Base-by-base conservation (phyloP, 176 grass and related monocot species). In the Hsuehochloa calcarea region DNA sequence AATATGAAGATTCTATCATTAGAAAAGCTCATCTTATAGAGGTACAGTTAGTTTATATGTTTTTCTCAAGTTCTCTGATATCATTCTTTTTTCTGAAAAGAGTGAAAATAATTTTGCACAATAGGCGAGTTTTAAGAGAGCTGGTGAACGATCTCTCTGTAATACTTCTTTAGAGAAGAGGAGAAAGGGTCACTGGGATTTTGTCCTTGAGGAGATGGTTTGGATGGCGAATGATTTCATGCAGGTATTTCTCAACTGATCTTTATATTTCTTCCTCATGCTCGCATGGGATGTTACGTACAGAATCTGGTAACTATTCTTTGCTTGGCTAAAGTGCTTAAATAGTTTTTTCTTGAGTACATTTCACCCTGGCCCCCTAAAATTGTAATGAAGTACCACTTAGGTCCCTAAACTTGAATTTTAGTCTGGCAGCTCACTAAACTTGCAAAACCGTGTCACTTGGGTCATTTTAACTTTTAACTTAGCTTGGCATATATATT, bases 181-280 rank as follows among this genome's bases (percentile, higher is more conserved):
- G 78, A 87, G 79, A 63, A 98, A 93, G 81, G 88, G 84, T 85
- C 91, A 98, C n/a, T 98, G 96, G 96, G 85, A 95, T 90, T 98
- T 95, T 90, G 93, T 98, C 54, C 83, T 98, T 14, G 93, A 95
- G 68, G 96, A 98, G 83, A 98, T 98, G 96, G 68, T 88, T 72
- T 98, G 96, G 96, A 88, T 95, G 91, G 96, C 96, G 11, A 98
- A 95, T 92, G 96, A 98, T 87, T 98, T 98, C 68, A 87, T 93
- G 93, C 96, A 98, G 96, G 96, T 98, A 70, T 81, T 79, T 72
- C 2, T 37, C 12, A 82, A 84, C 20, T 34, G 74, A 55, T 55
- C 59, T 74, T 43, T 25, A 37, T 77, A 40, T 68, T 70, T 77
- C 65, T 64, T 80, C 54, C 50, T 81, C 37, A 44, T 58, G 3